Conservation (phyloP, 2,329 filamentous ascomycete genomes). For the Cadophora sp. region DNA sequence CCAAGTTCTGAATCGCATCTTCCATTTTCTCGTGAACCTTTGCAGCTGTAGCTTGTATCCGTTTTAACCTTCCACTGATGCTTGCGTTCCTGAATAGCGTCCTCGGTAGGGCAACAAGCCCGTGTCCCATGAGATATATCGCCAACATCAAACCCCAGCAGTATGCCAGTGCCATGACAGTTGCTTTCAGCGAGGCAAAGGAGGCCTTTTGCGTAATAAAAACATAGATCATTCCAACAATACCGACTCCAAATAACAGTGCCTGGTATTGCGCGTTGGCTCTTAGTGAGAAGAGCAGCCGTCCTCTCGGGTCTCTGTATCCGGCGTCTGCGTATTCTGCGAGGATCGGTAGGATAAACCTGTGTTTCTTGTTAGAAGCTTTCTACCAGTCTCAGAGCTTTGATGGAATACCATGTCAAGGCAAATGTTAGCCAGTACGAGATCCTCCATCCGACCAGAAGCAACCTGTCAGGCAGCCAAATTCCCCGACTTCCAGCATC, state of each 20-base stretch:
- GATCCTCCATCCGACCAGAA: slow-evolving; percentile 92
- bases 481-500: slow-evolving; percentile 78
- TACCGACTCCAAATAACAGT: slow-evolving; percentile 73
- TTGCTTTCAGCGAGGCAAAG: slow-evolving; percentile 75
- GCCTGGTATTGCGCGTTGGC: slow-evolving; percentile 89
- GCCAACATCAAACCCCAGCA: slow-evolving; percentile 90
- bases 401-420: slow-evolving; percentile 78
- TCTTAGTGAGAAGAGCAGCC: slow-evolving; percentile 83
- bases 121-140: slow-evolving; percentile 98
- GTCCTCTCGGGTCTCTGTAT: slow-evolving; percentile 83
- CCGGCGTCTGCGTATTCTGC: slow-evolving; percentile 95
- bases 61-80: slow-evolving; percentile 74
- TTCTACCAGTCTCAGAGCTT: not conserved
- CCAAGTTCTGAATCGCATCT: slow-evolving; percentile 80
- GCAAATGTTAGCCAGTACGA: slow-evolving; percentile 97
- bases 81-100: slow-evolving; percentile 81
- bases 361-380: slow-evolving; percentile 45
- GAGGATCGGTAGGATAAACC: slow-evolving; percentile 89
- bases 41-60: slow-evolving; percentile 80
- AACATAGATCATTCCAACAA: slow-evolving; percentile 81
- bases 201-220: slow-evolving; percentile 79
- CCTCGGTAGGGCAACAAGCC: slow-evolving; percentile 88
- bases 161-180: slow-evolving; percentile 94
- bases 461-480: slow-evolving; percentile 80
- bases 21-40: slow-evolving; percentile 86